Evolutionary conservation across 306 rosid species (phyloP), one percentile per base, ranked within the genome.

Genomic region (Lathyrus oleraceus): DNA sequence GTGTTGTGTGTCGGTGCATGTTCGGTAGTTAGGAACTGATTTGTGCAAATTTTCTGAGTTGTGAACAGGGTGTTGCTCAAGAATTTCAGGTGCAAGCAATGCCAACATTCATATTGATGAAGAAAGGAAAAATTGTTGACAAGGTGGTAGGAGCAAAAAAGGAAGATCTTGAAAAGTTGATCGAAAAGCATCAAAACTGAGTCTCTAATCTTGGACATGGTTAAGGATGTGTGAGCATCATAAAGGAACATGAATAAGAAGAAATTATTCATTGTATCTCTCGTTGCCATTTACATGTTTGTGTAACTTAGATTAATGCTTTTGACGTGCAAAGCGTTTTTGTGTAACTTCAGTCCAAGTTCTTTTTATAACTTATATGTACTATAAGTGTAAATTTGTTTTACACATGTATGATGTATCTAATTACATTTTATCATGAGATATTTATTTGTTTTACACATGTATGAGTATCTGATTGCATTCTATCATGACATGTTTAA

Each of bases 61-160:
- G 48, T 19, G 72, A 76, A 73, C 77, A 92, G 98, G 85, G 70
- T 23, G 88, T 92, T 7, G 65, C 89, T 19, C 43, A 67, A 67
- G 87, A 81, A 64, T 89, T 65, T 65, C 79, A 79, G 10, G 92
- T 89, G 71, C 83, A 86, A 40, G 87, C 89, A 77, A 82, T 89
- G 91, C 98, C 98, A 60, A 79, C 96, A 56, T 88, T 87, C 84
- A 56, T 92, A 67, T 72, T 92, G 68, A 16, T 89, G 11, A 89
- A 86, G 87, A 85, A 81, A 20, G 98, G 98, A 0, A 65, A 82
- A 59, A 81, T 83, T 60, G 54, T 84, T n/a, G 88, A 81, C 8
- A 92, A 48, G 76, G 85, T 92, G 47, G 77, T 84, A 8, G 98
- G 93, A 42, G 88, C 85, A 43, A 88, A 74, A 79, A 85, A 76